These are phyloP conservation scores for Volvox africanus DNA, from an alignment of 139 green algal genomes.

Conservation along the genomic window DNA sequence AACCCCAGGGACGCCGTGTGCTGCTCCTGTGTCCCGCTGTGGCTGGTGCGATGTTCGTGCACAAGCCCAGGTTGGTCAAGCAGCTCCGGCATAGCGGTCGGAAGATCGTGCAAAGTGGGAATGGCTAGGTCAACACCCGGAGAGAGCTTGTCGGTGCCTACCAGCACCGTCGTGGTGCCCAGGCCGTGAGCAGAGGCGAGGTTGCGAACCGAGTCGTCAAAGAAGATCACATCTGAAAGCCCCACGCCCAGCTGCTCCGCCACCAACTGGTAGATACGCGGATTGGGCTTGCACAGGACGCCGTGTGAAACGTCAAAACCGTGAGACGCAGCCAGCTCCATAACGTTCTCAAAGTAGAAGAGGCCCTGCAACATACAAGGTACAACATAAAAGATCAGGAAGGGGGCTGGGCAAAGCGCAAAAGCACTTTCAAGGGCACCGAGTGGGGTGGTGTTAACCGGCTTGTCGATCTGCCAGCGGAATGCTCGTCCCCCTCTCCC, in stretches of 20 bases:
- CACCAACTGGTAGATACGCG: constrained; percentile 70
- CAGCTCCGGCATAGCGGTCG: constrained; percentile 51
- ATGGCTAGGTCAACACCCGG: constrained; percentile 47
- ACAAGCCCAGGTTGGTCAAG: constrained; percentile 49
- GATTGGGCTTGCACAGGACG: constrained; percentile 85
- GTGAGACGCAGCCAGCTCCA: constrained; percentile 55
- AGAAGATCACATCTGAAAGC: constrained; percentile 70
- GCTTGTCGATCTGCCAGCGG: too few species aligned
- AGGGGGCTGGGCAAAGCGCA: too few species aligned
- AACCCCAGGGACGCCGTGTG: neutral
- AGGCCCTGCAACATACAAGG: constrained; percentile 60
- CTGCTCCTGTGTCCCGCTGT: neutral
- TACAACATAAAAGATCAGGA: too few species aligned
- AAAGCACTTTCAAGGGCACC: too few species aligned
- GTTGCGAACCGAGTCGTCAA: constrained; percentile 87
- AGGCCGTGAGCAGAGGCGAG: constrained; percentile 71
- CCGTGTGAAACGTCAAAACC: constrained; percentile 57
- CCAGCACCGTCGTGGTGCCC: constrained; percentile 76
- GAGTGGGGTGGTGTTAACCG: too few species aligned
- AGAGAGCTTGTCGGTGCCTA: constrained; percentile 9
- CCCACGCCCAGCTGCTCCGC: constrained; percentile 61
- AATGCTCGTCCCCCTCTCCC: too few species aligned
- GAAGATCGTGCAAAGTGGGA: constrained; percentile 46
- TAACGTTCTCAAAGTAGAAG: constrained; percentile 83
- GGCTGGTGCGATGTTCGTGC: constrained; percentile 22